Evolutionary conservation across 306 rosid genomes (phyloP).

Genomic region (Medicago ruthenica): DNA sequence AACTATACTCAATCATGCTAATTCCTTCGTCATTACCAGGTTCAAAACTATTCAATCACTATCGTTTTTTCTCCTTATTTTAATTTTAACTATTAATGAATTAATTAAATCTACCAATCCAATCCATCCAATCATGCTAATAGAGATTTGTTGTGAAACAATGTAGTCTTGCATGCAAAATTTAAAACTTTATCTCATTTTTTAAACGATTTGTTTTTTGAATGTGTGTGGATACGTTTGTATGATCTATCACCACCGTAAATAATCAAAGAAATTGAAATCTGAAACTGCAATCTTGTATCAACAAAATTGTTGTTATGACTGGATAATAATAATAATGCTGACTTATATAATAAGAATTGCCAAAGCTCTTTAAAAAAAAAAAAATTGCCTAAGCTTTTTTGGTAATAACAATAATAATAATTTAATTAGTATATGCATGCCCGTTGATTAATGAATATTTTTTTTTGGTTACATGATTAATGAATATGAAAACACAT

Average conservation of each 20-base stretch:
- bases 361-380: too few species aligned
- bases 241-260: constrained; percentile 5
- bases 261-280: background rate
- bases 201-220: background rate
- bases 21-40: constrained; percentile 33
- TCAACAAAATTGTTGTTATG: too few species aligned
- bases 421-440: too few species aligned
- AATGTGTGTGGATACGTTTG: constrained; percentile 25
- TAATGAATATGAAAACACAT: too few species aligned
- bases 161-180: constrained; percentile 7
- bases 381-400: too few species aligned
- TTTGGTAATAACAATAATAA: too few species aligned
- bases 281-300: background rate
- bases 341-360: too few species aligned
- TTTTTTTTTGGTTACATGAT: too few species aligned
- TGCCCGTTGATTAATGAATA: too few species aligned
- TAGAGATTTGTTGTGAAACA: background rate
- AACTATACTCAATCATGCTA: constrained; percentile 3
- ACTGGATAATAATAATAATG: too few species aligned
- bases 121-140: background rate
- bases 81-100: background rate
- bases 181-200: background rate
- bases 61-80: background rate
- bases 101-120: constrained; percentile 8
- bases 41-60: constrained; percentile 24